Percentiles rank a stretch among this genome's conserved stretches.
phyloP scores from a whole-genome alignment of 2,329 filamentous ascomycete species.

The Xylaria arbuscula region DNA sequence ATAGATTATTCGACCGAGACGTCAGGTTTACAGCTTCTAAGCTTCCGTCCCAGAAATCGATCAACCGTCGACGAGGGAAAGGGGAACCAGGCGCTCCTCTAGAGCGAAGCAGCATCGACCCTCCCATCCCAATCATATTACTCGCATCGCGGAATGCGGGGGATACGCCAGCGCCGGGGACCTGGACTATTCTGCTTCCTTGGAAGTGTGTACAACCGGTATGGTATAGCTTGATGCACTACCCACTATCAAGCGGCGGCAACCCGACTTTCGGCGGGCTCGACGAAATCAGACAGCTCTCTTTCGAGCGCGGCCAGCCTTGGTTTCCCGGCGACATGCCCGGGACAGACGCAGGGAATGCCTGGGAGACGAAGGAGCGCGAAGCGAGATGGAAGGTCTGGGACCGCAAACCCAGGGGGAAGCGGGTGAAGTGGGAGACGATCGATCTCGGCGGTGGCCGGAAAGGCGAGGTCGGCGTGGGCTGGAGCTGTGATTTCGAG shows the following conservation, averaged over 20 bases:
- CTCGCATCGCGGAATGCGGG: constrained; percentile 66
- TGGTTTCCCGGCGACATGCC: constrained; percentile 91
- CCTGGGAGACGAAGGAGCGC: constrained; percentile 79
- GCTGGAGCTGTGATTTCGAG: constrained; percentile 88
- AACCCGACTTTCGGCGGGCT: constrained; percentile 87
- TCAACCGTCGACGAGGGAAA: constrained; percentile 79
- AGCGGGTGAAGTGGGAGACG: constrained; percentile 78
- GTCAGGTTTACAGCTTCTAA: constrained; percentile 72
- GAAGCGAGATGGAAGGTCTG: constrained; percentile 70
- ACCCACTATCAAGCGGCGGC: constrained; percentile 80
- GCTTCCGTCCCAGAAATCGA: constrained; percentile 79
- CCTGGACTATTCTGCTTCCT: constrained; percentile 86
- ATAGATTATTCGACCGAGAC: constrained; percentile 75
- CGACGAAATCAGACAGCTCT: constrained; percentile 80
- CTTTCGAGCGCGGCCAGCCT: constrained; percentile 80
- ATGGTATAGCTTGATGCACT: constrained; percentile 89
- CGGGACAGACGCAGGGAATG: constrained; percentile 79
- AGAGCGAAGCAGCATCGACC: constrained; percentile 69
- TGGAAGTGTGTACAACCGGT: constrained; percentile 89
- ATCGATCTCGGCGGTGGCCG: constrained; percentile 78
- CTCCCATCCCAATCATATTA: constrained; percentile 80
- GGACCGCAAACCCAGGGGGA: constrained; percentile 83
- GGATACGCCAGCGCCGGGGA: constrained; percentile 67
- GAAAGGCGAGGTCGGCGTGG: constrained; percentile 84
- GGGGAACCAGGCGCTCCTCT: constrained; percentile 72